A percentile compares a stretch with the other conserved stretches of the same genome.
These are phyloP conservation scores for Chloranthus sessilifolius DNA, from an alignment of 164 flowering plant genomes.

Conservation along the genomic window DNA sequence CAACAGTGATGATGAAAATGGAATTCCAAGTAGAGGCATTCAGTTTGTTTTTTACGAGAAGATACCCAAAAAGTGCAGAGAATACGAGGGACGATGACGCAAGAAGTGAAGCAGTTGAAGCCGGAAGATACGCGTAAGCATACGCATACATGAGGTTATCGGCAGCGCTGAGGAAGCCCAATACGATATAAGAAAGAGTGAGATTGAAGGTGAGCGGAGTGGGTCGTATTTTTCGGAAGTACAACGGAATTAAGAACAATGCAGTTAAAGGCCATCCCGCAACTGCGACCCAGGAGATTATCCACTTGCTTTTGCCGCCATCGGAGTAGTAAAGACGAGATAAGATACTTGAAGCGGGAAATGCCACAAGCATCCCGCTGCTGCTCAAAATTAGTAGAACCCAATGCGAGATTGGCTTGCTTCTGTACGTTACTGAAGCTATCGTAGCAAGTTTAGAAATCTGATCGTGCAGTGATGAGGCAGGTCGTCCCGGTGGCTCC, in stretches of 20 bases:
- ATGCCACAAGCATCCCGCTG: slow-evolving; percentile 77
- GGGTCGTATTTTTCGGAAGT: slow-evolving; percentile 39
- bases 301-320: slow-evolving; percentile 94
- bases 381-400: slow-evolving; percentile 53
- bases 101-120: slow-evolving; percentile 84
- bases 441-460: slow-evolving; percentile 20
- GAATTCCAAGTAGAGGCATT: slow-evolving; percentile 56
- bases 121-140: slow-evolving; percentile 89
- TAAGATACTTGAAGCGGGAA: slow-evolving; percentile 84
- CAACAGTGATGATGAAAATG: slow-evolving; percentile 68
- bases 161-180: slow-evolving; percentile 85
- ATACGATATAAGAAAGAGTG: slow-evolving; percentile 40
- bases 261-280: slow-evolving; percentile 89
- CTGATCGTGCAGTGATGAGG: slow-evolving; percentile 19
- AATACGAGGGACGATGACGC: slow-evolving; percentile 78
- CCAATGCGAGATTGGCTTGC: slow-evolving; percentile 71
- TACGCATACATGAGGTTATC: slow-evolving; percentile 89
- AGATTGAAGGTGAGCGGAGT: slow-evolving; percentile 58
- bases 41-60: slow-evolving; percentile 63
- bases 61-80: slow-evolving; percentile 68
- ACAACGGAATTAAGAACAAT: slow-evolving; percentile 48
- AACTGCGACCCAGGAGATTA: slow-evolving; percentile 92
- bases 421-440: slow-evolving; percentile 36
- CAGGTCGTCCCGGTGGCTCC: slow-evolving; percentile 12
- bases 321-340: slow-evolving; percentile 72